Percentiles rank a stretch among this genome's conserved stretches.
These are phyloP conservation scores for Calonectria fujianensis DNA, from an alignment of 2,329 filamentous ascomycete genomes.

Conservation along the genomic window DNA sequence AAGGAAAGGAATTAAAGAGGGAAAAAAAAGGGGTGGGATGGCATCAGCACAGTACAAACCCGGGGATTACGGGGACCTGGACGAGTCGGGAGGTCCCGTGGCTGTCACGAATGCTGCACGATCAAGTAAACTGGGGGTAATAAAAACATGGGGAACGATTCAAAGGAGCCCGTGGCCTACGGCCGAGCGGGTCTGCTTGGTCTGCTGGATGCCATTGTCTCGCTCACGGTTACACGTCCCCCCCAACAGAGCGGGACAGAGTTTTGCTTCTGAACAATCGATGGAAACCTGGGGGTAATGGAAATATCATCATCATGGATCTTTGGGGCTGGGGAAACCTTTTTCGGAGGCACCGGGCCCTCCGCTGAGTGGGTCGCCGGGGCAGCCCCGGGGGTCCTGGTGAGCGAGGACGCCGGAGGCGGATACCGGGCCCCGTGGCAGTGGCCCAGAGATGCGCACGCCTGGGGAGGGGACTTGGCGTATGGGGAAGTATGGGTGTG, in stretches of 20 bases:
- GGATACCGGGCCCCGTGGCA: constrained; percentile 36
- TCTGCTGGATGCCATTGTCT: constrained; percentile 39
- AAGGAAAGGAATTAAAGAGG: constrained; percentile 30
- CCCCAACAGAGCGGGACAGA: constrained; percentile 17
- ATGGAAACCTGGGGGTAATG: constrained; percentile 61
- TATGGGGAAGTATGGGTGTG: constrained; percentile 44
- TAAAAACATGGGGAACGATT: constrained; percentile 54
- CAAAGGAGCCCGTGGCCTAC: constrained; percentile 41
- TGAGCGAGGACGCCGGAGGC: constrained; percentile 39
- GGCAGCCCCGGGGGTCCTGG: constrained; percentile 47
- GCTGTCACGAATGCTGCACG: constrained; percentile 57
- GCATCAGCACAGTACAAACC: constrained; percentile 43
- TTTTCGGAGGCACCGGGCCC: constrained; percentile 51
- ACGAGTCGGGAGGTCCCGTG: constrained; percentile 49
- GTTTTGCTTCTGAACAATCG: constrained; percentile 32
- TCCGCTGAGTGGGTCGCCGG: constrained; percentile 53
- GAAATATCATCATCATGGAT: constrained; percentile 52
- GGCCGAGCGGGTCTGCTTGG: constrained; percentile 38
- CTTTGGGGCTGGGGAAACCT: constrained; percentile 31
- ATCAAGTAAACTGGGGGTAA: constrained; percentile 65
- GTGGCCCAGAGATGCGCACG: constrained; percentile 16
- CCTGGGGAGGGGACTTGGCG: constrained; percentile 33
- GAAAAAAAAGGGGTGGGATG: constrained; percentile 45
- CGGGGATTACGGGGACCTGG: constrained; percentile 35
- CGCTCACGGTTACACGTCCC: constrained; percentile 31